These are phyloP conservation scores for Sicyos baderoa DNA, from an alignment of 306 rosid genomes.

Conservation along the genomic window DNA sequence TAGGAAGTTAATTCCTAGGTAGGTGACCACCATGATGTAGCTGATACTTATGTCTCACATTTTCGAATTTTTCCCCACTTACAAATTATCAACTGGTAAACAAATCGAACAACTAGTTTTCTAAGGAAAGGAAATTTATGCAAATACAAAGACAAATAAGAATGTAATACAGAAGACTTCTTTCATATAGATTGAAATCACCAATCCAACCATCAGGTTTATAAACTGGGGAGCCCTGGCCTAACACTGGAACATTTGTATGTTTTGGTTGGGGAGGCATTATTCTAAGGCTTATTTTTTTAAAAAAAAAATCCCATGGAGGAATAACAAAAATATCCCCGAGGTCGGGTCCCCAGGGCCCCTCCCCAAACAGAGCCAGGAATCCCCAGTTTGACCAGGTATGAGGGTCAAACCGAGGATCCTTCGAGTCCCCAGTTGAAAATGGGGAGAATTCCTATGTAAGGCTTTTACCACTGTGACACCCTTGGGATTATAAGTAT, in stretches of 20 bases:
- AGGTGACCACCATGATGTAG: too few relatives aligned
- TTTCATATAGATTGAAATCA: conserved; percentile 6
- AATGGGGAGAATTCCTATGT: too few relatives aligned
- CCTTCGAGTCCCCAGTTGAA: too few relatives aligned
- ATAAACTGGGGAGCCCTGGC: not conserved
- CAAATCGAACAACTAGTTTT: not conserved
- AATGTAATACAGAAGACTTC: not conserved
- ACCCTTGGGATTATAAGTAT: not conserved
- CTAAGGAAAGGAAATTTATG: not conserved
- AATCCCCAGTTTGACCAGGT: too few relatives aligned
- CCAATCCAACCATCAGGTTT: conserved; percentile 9
- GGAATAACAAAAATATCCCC: too few relatives aligned
- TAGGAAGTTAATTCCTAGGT: too few relatives aligned
- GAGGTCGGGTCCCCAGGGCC: too few relatives aligned
- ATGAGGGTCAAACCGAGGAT: too few relatives aligned
- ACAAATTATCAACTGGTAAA: not conserved
- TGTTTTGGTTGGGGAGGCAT: not conserved
- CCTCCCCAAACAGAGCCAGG: too few relatives aligned
- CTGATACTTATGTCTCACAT: not conserved
- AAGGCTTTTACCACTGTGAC: not conserved
- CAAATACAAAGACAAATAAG: conserved; percentile 5
- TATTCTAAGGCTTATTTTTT: not conserved
- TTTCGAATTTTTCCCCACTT: not conserved
- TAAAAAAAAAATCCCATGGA: too few relatives aligned
- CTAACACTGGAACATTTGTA: not conserved